A percentile compares a stretch with the other conserved stretches of the same genome.
phyloP scores from a whole-genome alignment of 2,329 filamentous ascomycete species.

The Fusarium miscanthi region DNA sequence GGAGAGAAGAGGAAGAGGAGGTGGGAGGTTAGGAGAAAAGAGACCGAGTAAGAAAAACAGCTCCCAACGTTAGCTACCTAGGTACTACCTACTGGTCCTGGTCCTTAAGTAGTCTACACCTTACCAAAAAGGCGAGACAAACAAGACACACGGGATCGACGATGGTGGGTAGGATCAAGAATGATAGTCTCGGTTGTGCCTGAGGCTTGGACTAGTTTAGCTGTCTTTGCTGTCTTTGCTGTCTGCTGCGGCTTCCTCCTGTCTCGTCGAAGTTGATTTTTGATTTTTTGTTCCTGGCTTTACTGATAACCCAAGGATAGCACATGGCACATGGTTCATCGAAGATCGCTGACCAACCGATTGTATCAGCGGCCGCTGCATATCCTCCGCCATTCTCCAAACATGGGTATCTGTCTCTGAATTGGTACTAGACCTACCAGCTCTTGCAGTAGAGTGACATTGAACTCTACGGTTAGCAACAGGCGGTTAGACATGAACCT shows the following conservation, averaged over 20 bases:
- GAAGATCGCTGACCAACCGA: conserved; percentile 23
- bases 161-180: conserved; percentile 44
- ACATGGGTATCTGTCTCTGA: conserved; percentile 28
- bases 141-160: conserved; percentile 38
- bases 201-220: conserved; percentile 36
- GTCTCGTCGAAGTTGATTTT: background rate
- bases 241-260: conserved; percentile 26
- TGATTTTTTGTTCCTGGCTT: conserved; percentile 24
- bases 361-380: conserved; percentile 33
- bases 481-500: conserved; percentile 25
- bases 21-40: conserved; percentile 14
- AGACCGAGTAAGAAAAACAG: conserved; percentile 26
- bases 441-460: conserved; percentile 38
- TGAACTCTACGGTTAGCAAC: conserved; percentile 22
- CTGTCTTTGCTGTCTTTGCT: background rate
- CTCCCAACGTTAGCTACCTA: conserved; percentile 7
- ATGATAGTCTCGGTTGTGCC: conserved; percentile 39
- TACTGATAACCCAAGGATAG: background rate
- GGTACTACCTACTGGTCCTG: background rate
- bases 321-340: conserved; percentile 31
- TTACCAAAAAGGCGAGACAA: conserved; percentile 18
- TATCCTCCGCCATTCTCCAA: conserved; percentile 21
- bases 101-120: conserved; percentile 3
- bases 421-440: conserved; percentile 18
- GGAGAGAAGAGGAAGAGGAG: conserved; percentile 9